phyloP scores from a whole-genome alignment of 148 eudicot species.

The Chenopodium quinoa region DNA sequence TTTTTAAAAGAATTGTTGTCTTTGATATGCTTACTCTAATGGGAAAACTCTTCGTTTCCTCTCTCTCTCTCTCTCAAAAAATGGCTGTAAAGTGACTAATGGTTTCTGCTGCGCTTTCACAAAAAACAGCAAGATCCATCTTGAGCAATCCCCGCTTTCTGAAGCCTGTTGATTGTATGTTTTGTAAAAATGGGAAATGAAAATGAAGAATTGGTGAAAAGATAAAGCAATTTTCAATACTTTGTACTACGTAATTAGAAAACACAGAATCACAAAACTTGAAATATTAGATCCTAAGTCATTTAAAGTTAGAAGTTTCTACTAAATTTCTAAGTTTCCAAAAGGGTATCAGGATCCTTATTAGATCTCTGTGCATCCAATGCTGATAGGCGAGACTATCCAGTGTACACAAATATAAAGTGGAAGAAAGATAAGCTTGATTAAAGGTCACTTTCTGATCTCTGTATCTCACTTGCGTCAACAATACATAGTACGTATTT shows the following conservation, averaged over 20 bases:
- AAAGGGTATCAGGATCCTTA: neutral
- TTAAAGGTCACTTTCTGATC: neutral
- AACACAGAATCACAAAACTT: no score
- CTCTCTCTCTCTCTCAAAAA: no score
- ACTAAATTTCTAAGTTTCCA: neutral
- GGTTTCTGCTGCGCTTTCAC: no score
- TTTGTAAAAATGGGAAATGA: no score
- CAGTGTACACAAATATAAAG: neutral
- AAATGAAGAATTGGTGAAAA: no score
- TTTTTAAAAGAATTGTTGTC: neutral
- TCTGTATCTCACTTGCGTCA: neutral
- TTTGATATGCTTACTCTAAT: neutral
- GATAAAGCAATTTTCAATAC: no score
- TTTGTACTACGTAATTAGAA: no score
- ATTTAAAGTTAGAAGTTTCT: neutral
- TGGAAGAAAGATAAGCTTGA: neutral
- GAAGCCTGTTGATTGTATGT: neutral
- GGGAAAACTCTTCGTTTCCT: no score
- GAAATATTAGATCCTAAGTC: no score
- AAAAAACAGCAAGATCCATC: no score
- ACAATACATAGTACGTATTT: neutral
- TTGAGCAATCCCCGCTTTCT: no score
- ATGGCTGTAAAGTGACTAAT: no score
- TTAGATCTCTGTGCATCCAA: neutral
- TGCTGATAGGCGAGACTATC: neutral